These are phyloP conservation scores for Cladorrhinum samala DNA, from an alignment of 495 filamentous ascomycete genomes.

Conservation along the genomic window DNA sequence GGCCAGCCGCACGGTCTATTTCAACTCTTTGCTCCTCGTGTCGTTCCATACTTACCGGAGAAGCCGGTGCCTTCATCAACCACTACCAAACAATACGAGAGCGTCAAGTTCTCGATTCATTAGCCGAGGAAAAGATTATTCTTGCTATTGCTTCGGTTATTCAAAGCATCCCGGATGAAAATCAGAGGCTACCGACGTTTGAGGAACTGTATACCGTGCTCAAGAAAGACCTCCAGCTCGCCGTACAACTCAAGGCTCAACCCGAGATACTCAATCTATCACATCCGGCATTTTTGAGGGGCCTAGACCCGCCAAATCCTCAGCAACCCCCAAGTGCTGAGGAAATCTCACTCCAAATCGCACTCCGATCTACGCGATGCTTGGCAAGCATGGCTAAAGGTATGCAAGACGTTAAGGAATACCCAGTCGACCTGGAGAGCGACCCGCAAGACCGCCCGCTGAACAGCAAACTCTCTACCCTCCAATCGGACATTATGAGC, in stretches of 20 bases:
- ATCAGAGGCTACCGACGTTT: slow-evolving; percentile 54
- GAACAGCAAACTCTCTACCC: slow-evolving; percentile 7
- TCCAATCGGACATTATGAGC: slow-evolving; percentile 48
- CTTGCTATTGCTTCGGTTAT: slow-evolving; percentile 81
- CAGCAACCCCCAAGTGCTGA: slow-evolving; percentile 17
- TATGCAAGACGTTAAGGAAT: slow-evolving; percentile 66
- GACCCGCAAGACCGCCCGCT: slow-evolving; percentile 13
- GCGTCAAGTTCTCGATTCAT: slow-evolving; percentile 53
- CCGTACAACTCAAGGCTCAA: slow-evolving; percentile 30
- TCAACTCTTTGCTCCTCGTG: slow-evolving; percentile 74
- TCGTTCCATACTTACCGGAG: slow-evolving; percentile 58
- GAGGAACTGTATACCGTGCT: slow-evolving; percentile 61
- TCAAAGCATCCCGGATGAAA: slow-evolving; percentile 64
- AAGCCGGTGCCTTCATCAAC: slow-evolving; percentile 69
- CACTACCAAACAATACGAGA: slow-evolving; percentile 64
- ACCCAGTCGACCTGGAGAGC: slow-evolving; percentile 58
- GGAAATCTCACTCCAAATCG: slow-evolving; percentile 48
- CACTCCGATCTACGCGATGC: slow-evolving; percentile 62
- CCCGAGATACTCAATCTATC: slow-evolving; percentile 28
- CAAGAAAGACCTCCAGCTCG: slow-evolving; percentile 50
- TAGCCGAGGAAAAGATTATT: slow-evolving; percentile 73
- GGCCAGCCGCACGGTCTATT: slow-evolving; percentile 75
- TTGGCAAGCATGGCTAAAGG: slow-evolving; percentile 72
- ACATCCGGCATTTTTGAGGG: slow-evolving; percentile 27
- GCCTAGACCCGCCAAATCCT: slow-evolving; percentile 20